phyloP scores from a whole-genome alignment of 371 early-diverging fungal species.

The Vairimorpha ceranae region DNA sequence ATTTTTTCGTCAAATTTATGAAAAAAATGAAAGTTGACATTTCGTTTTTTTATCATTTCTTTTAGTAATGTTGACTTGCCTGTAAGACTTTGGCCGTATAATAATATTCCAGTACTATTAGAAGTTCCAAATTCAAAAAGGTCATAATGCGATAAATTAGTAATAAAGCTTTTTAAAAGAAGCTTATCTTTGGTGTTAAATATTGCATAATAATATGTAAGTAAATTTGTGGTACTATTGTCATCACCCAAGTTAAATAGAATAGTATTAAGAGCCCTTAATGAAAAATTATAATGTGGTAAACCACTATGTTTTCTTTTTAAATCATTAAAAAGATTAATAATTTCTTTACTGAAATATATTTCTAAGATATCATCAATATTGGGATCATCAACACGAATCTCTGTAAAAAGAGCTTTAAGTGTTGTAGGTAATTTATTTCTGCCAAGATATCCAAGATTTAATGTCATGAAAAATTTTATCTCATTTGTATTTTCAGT shows the following conservation, averaged over 20 bases:
- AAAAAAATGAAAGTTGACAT: conserved; percentile 85
- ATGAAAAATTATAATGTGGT: conserved; percentile 94
- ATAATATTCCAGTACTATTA: conserved; percentile 64
- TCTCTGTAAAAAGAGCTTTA: conserved; percentile 87
- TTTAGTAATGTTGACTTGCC: conserved; percentile 67
- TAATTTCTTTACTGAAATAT: conserved; percentile 63
- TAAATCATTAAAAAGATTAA: conserved; percentile 67
- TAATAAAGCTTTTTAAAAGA: neutral
- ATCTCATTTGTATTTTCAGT: conserved; percentile 67
- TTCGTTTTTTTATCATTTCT: conserved; percentile 72
- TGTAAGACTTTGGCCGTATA: conserved; percentile 66
- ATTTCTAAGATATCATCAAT: conserved; percentile 59
- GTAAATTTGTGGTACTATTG: neutral
- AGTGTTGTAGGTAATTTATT: conserved; percentile 92
- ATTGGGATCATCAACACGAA: conserved; percentile 74
- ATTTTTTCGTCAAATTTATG: conserved; percentile 86
- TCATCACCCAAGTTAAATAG: neutral
- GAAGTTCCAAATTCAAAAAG: neutral
- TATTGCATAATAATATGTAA: conserved; percentile 13
- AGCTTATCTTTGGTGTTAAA: conserved; percentile 14
- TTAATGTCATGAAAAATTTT: conserved; percentile 81
- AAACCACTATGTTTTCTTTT: conserved; percentile 71
- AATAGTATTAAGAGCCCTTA: conserved; percentile 66
- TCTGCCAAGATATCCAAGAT: conserved; percentile 94
- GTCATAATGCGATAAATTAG: neutral